Conservation (phyloP, 2,329 filamentous ascomycete genomes). For the Aspergillus bombycis region DNA sequence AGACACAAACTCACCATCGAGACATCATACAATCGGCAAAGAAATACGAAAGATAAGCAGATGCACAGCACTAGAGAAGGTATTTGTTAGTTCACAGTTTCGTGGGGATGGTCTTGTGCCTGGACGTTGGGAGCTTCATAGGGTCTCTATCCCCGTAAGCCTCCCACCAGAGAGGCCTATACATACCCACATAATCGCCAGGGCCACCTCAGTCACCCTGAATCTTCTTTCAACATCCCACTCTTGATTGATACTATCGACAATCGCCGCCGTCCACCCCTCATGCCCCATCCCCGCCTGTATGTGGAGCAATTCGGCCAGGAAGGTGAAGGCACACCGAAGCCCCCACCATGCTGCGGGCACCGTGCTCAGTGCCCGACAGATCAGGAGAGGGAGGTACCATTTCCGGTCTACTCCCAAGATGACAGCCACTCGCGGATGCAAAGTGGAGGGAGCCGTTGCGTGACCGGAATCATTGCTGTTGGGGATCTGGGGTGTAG, state of each 20-base stretch:
- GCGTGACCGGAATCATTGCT: constrained; percentile 34
- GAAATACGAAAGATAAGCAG: constrained; percentile 78
- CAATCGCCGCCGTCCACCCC: constrained; percentile 43
- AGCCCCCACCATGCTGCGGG: constrained; percentile 74
- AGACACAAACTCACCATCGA: constrained; percentile 63
- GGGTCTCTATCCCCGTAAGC: not conserved
- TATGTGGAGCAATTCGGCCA: constrained; percentile 63
- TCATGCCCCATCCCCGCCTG: constrained; percentile 47
- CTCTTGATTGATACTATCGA: constrained; percentile 40
- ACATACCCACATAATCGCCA: constrained; percentile 75
- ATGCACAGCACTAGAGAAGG: constrained; percentile 66
- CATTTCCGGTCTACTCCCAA: constrained; percentile 73
- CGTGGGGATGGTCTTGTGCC: not conserved
- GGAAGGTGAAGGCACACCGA: constrained; percentile 68
- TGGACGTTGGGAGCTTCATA: not conserved
- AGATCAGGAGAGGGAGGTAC: constrained; percentile 73
- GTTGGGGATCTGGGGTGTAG: constrained; percentile 31
- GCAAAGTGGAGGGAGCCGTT: constrained; percentile 51
- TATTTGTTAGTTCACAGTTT: constrained; percentile 9
- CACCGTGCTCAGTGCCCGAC: constrained; percentile 71
- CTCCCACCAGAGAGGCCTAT: constrained; percentile 22
- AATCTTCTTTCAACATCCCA: constrained; percentile 54
- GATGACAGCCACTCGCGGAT: constrained; percentile 77
- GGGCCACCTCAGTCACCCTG: constrained; percentile 67
- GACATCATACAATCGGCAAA: constrained; percentile 86